Evolutionary conservation across 306 rosid genomes (phyloP).

Genomic region (Coriaria nepalensis): DNA sequence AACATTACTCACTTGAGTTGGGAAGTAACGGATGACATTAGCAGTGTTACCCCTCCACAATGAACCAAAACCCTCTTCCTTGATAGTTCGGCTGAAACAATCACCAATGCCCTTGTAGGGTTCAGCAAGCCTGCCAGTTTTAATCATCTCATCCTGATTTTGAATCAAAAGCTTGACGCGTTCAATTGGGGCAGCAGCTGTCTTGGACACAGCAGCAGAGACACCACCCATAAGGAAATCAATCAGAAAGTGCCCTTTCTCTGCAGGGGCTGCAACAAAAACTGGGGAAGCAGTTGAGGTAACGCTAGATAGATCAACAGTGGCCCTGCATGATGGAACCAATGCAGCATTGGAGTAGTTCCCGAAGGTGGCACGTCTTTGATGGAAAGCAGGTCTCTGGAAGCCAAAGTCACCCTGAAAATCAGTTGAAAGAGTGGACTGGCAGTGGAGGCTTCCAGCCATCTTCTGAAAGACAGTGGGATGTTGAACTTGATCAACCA

Average conservation of each 20-base stretch:
- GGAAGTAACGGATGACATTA: slow-evolving; percentile 62
- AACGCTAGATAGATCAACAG: slow-evolving; percentile 28
- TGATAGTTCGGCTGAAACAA: slow-evolving; percentile 33
- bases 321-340: slow-evolving; percentile 22
- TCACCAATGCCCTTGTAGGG: slow-evolving; percentile 65
- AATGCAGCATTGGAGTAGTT: slow-evolving; percentile 43
- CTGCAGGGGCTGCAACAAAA: slow-evolving; percentile 45
- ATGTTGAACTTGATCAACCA: slow-evolving; percentile 44
- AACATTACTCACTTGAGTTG: slow-evolving; percentile 38
- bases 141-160: slow-evolving; percentile 58
- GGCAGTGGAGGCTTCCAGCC: slow-evolving; percentile 30
- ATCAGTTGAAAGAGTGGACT: slow-evolving; percentile 21
- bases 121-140: slow-evolving; percentile 41
- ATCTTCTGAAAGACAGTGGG: slow-evolving; percentile 34
- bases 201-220: slow-evolving; percentile 58
- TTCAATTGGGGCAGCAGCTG: slow-evolving; percentile 65
- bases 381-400: slow-evolving; percentile 23
- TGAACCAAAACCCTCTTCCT: slow-evolving; percentile 32
- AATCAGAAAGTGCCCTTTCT: slow-evolving; percentile 33
- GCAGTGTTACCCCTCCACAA: slow-evolving; percentile 60
- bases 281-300: slow-evolving; percentile 33
- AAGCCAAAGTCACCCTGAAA: slow-evolving; percentile 20
- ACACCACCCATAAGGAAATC: slow-evolving; percentile 71
- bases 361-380: slow-evolving; percentile 27
- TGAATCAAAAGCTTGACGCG: slow-evolving; percentile 51